Base-by-base conservation (phyloP, 75 land plant species). In the Cunninghamia lanceolata region DNA sequence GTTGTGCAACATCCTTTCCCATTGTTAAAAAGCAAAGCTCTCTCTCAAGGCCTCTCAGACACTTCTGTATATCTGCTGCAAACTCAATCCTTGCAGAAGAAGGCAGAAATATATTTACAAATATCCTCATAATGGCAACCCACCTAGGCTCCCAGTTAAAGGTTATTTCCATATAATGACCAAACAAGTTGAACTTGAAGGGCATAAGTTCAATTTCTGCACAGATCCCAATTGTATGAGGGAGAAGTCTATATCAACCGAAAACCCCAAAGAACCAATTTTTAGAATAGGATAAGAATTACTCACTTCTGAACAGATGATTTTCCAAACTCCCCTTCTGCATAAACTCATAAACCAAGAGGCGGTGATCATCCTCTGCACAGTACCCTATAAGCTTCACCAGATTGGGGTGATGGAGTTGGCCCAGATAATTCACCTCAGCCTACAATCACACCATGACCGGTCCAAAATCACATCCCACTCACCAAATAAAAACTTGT, bases 301-400 rank as follows among this genome's bases (percentile, higher is more conserved):
- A 84, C 86, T 70, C 77, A 86, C 89, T 82, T 86, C 91, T 45
- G 56, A 88, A 90, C 34, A 91, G 53, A 79, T 87, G 91, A 81
- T 87, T 85, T 76, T 91, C 88, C 83, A 89, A 16, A 75, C 91
- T 87, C 16, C 92, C 88, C 82, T 87, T 86, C 34, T 88, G 59
- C 88, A 91, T 87, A 77, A 85, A 91, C 79, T 87, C 91, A 83
- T 91, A 91, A 6, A 91, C 92, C 87, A 89, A 59, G 17, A 91
- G 85, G 40, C 82, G 81, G 63, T 91, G 54, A 7, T 89, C 85
- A 30, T 87, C 90, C n/a, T 89, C 89, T 17, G 77, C 70, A 84
- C 87, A 91, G 82, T 89, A 91, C 1, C 92, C 92, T 82, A 89
- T 85, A 19, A 91, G 85, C 85, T 75, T 87, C 70, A 91, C 91